Evolutionary conservation across 192 early-diverging fungal species (phyloP), one percentile per base, ranked within the genome.

Genomic region (Backusella sp.): DNA sequence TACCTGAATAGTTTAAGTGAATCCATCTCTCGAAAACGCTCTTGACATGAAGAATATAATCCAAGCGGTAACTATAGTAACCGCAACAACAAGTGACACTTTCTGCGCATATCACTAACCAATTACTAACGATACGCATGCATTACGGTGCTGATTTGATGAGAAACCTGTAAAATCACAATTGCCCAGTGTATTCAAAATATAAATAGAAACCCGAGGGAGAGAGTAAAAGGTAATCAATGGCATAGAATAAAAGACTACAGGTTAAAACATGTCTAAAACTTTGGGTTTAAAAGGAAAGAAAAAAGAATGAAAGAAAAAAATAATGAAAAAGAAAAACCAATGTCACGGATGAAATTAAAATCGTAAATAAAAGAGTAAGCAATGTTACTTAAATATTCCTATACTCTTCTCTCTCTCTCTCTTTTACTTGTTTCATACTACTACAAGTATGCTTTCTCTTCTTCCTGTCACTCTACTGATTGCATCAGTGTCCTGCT

Each of bases 331-430:
- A 56, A 56, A 21, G n/a, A 21, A 56, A 59, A 59, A 26, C 9
- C 56, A 59, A 32, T 62, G 23, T 62, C 56, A 62, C 56, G 12
- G 56, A 28, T 26, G 56, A 11, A 62, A 62, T 62, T 62, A 28
- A 62, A 62, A 62, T 62, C 11, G 23, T 30, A 62, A 62, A 62
- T 26, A 62, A 62, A 62, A 28, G 23, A 28, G 56, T 28, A 49
- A 62, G 56, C 56, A 62, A 62, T 62, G 23, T 62, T 62, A 62
- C 26, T 32, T 12, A 49, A 62, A 62, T 62, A 62, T 62, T 26
- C 56, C 56, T 62, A 62, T 62, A 26, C 12, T 62, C 7, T 62
- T 23, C 6, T 56, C 19, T 56, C 21, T 59, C 21, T 53, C 21
- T 53, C 52, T 59, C 11, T 59, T 9, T 3, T 49, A 19, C 42